Conservation (phyloP, 352 stramenopile species). For the Blastocystis sp. region DNA sequence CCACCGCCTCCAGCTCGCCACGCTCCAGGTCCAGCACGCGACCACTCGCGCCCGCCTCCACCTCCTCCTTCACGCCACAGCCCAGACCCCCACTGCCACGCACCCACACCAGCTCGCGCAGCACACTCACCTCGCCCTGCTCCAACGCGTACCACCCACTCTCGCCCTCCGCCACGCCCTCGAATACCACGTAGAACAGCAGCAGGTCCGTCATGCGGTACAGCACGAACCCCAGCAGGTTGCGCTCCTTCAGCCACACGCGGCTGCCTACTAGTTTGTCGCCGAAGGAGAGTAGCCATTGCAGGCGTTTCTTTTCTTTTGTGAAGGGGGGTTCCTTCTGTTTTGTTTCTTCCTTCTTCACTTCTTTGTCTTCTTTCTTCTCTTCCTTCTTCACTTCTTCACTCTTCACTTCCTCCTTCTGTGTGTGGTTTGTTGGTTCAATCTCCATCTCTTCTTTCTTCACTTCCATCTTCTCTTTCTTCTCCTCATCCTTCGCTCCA, state of each 20-base stretch:
- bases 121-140: background rate
- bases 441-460: background rate
- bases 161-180: background rate
- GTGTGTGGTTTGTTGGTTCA: no score
- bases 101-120: background rate
- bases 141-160: constrained; percentile 31
- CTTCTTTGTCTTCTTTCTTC: background rate
- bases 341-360: no score
- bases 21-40: background rate
- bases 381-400: background rate
- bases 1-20: background rate
- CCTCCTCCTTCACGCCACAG: background rate
- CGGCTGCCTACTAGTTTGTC: background rate
- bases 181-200: background rate
- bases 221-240: background rate
- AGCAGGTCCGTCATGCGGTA: background rate
- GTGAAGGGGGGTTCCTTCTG: background rate
- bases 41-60: background rate
- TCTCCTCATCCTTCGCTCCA: no score
- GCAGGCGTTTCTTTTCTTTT: background rate
- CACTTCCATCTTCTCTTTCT: no score
- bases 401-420: background rate
- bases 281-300: background rate
- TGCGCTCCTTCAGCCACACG: constrained; percentile 7
- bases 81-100: background rate